Evolutionary conservation across 768 basidiomycete genomes (phyloP), one percentile per base, ranked within the genome.

Genomic region (Kondoa subrosea): DNA sequence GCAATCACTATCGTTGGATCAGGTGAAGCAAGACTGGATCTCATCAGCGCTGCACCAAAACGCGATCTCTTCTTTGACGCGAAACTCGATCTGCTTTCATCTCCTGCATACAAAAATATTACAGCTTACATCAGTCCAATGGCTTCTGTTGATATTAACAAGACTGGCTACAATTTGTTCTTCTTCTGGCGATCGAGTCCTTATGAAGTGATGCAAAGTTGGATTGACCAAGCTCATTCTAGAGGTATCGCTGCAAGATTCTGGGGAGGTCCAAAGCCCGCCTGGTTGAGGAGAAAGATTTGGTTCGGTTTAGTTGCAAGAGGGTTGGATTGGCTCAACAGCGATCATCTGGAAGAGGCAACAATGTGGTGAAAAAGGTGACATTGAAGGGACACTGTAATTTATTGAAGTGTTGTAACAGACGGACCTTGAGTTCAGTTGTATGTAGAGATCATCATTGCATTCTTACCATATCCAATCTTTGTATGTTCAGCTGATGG

Each of bases 21-120:
- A 25, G 58, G 58, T 27, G 58, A 59, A 25, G 58, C 58, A 25
- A 25, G 58, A 25, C 30, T 59, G 25, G 58, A 59, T 25, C 29
- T 59, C 14, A 59, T 59, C 58, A 25, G 12, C 8, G 58, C 58
- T 14, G 8, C 4, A 59, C 8, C 21, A 59, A 25, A 25, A 25
- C 58, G 58, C 4, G 58, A 59, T 31, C 58, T 59, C 30, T 59
- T 59, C 58, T 59, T 25, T 27, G 58, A 59, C 30, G 58, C 58
- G 4, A 12, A 15, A 8, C 30, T 59, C 14, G 58, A 25, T 25
- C 58, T 25, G 25, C 58, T 59, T 8, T 25, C 58, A 59, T 14
- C 40, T 8, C 40, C 21, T 14, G 58, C 4, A 31, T 59, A 25
- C 58, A 25, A 12, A 59, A 12, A 25, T 25, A 8, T 25, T 4